Conservation (phyloP, 2,329 filamentous ascomycete genomes). For the Zasmidium angulare region DNA sequence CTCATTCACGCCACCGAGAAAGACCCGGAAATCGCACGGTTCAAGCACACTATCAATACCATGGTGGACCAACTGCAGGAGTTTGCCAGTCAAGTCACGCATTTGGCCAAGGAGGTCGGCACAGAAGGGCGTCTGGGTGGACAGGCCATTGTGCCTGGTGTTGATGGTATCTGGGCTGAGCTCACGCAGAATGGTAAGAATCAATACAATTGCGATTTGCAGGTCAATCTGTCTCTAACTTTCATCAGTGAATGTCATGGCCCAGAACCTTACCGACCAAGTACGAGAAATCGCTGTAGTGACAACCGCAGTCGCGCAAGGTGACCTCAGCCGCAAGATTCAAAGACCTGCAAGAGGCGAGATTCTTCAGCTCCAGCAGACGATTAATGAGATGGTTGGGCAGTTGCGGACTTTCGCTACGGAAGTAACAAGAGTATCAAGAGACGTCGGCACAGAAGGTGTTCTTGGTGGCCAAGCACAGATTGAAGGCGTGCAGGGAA, state of each 20-base stretch:
- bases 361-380: slow-evolving; percentile 92
- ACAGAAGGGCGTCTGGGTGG: slow-evolving; percentile 93
- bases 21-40: slow-evolving; percentile 96
- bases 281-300: slow-evolving; percentile 97
- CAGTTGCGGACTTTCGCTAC: slow-evolving; percentile 65
- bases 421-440: slow-evolving; percentile 63
- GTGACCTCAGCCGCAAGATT: slow-evolving; percentile 94
- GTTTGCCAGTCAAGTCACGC: slow-evolving; percentile 94
- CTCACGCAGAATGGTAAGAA: slow-evolving; percentile 63
- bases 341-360: slow-evolving; percentile 90
- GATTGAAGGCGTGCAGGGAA: slow-evolving; percentile 64
- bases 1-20: slow-evolving; percentile 94
- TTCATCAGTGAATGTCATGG: slow-evolving; percentile 84
- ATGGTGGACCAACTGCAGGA: slow-evolving; percentile 99
- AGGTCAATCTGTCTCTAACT: slow-evolving; percentile 22
- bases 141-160: slow-evolving; percentile 88
- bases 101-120: slow-evolving; percentile 90
- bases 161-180: slow-evolving; percentile 97
- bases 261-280: slow-evolving; percentile 95
- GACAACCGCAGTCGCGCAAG: slow-evolving; percentile 89
- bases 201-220: background rate
- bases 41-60: slow-evolving; percentile 97
- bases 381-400: slow-evolving; percentile 69
- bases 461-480: slow-evolving; percentile 64
- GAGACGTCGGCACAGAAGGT: slow-evolving; percentile 64